A percentile compares a stretch with the other conserved stretches of the same genome.
Evolutionary conservation across 2,329 filamentous ascomycete species (phyloP).

Genomic region (Ophioceras dolichostomum): DNA sequence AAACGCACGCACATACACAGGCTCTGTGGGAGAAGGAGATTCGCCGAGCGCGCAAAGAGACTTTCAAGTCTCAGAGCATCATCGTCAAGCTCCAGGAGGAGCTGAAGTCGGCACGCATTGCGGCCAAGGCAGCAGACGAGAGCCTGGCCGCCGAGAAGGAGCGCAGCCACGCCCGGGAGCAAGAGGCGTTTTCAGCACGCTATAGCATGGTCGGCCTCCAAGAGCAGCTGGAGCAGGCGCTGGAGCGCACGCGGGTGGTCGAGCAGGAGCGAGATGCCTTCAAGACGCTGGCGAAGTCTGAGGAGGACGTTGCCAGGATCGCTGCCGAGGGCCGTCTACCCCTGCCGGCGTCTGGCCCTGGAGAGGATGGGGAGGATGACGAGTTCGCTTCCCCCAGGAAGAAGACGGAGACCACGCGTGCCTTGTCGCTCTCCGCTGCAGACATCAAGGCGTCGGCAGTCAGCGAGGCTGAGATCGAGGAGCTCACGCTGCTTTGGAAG

Average conservation of each 20-base stretch:
- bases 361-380: conserved; percentile 36
- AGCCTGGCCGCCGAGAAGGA: conserved; percentile 51
- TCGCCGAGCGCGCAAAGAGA: conserved; percentile 55
- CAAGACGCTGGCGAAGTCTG: conserved; percentile 59
- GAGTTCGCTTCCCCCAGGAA: conserved; percentile 52
- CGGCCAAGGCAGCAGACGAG: conserved; percentile 43
- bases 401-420: conserved; percentile 22
- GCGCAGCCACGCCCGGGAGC: conserved; percentile 47
- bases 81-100: conserved; percentile 65
- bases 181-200: conserved; percentile 56
- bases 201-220: conserved; percentile 53
- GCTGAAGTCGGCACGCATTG: conserved; percentile 46
- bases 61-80: conserved; percentile 60
- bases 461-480: conserved; percentile 46
- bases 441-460: conserved; percentile 42
- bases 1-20: conserved; percentile 54
- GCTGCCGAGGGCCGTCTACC: conserved; percentile 61
- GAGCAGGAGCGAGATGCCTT: conserved; percentile 66
- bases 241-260: conserved; percentile 49
- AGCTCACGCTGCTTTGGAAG: conserved; percentile 36
- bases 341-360: conserved; percentile 35
- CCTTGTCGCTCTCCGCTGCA: conserved; percentile 30
- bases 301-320: conserved; percentile 56
- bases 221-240: conserved; percentile 53
- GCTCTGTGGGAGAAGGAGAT: conserved; percentile 65